Base-by-base conservation (phyloP, 2,329 filamentous ascomycete species). In the Fusarium agapanthi region DNA sequence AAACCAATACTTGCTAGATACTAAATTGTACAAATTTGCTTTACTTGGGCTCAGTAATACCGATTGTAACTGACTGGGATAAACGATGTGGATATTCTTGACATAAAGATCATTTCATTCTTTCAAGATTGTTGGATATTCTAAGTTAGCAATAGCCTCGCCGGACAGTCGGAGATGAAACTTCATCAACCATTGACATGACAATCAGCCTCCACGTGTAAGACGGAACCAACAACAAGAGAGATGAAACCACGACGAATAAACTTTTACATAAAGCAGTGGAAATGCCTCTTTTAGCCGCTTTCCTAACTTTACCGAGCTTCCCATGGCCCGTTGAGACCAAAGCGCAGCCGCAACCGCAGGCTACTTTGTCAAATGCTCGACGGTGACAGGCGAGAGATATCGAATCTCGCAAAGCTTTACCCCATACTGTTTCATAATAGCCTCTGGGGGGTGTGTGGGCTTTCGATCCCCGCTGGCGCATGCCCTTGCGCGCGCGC, bases 341-440 rank as follows among this genome's bases (percentile, higher is more conserved):
- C 51, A 68, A 37, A 47, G 65, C 51, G 35, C 24, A 51, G 50
- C 50, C 8, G 28, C 45, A 48, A 45, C 43, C 43, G 13, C 40
- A 41, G 40, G 20, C 28, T 53, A 35, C 44, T n/a, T n/a, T n/a
- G n/a, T n/a, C n/a, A n/a, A 73, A 65, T 65, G 40, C 74, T 77
- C 28, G 37, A 74, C 54, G 53, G 30, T 76, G 69, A 77, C 60
- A 76, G 75, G 72, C 18, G 72, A 77, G 75, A 77, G 74, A 77
- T 77, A 76, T 67, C 69, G 54, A 67, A 66, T 67, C 35, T 73
- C 35, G 45, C 48, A 67, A 66, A 41, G 35, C 60, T 74, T 77
- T 77, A 77, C 75, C 75, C 75, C 75, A 77, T 77, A 77, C 75
- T 77, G 75, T 77, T 77, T 77, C 75, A 75, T 77, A 77, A 77